Base-by-base conservation (phyloP, 129 eudicot species). In the Flaveria robusta region DNA sequence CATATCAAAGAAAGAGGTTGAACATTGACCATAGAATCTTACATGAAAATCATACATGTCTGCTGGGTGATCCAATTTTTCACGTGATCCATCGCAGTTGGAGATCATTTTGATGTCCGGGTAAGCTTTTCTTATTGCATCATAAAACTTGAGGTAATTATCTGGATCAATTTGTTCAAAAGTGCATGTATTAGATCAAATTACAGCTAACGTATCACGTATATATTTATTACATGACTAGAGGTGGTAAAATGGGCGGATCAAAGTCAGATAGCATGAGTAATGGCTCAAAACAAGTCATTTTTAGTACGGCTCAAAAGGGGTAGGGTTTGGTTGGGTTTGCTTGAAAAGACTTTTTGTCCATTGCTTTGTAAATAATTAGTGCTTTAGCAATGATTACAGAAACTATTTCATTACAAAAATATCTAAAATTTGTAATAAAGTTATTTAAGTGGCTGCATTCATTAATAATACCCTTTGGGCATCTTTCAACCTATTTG, bases 21-120 rank as follows among this genome's bases (percentile, higher is more conserved):
- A 70, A 29, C 9, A 31, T 67, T 39, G 66, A 77, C 24, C 45
- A 9, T 49, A 81, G 75, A 58, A 81, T 54, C 89, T 83, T 81
- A 93, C 98, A 86, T 93, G 98, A 83, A 46, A 91, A 77, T 94
- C 98, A 76, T 88, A 94, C 56, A 88, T 26, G 81, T 94, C 97
- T 5, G 96, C 97, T 0, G 98, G 98, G 74, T 94, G 98, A 84
- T 91, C 93, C 91, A 94, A 81, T 19, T 68, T 46, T 62, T 14
- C 69, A 1, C 82, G 59, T 67, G 97, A 88, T 8, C 88, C 97
- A 75, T 94, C 98, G 41, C 98, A 94, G 71, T 91, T 94, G 18
- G 98, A 82, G 77, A 94, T 89, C 41, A 89, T 85, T 69, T 94
- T 47, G 71, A 94, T 94, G 81, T 91, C 96, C 39, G 98, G 97